Percentiles rank a stretch among this genome's conserved stretches.
Conservation (phyloP, 805 yeast genomes). For the Suhomyces vadensis region DNA sequence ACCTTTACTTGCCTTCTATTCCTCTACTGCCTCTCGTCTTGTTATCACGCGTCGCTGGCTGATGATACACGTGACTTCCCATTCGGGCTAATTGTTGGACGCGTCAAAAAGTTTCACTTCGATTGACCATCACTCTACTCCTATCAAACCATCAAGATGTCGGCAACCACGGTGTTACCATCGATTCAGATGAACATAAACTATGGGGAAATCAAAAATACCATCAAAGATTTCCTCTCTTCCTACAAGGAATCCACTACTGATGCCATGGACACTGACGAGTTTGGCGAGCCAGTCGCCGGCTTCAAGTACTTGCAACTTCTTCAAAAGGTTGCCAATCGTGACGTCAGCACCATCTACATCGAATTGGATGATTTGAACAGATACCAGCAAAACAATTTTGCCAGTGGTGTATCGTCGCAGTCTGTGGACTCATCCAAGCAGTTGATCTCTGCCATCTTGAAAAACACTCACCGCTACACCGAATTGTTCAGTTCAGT, state of each 20-base stretch:
- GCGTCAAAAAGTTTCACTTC: too few species aligned
- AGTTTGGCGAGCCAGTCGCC: conserved; percentile 8
- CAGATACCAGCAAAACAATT: conserved; percentile 56
- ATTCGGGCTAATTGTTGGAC: too few species aligned
- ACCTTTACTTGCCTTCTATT: too few species aligned
- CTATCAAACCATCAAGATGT: conserved; percentile 13
- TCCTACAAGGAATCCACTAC: conserved; percentile 55
- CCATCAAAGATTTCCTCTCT: conserved; percentile 63
- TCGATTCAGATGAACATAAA: conserved; percentile 71
- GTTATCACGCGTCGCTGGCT: too few species aligned
- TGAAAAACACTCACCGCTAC: conserved; percentile 76
- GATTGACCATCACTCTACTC: background rate
- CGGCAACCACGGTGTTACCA: conserved; percentile 46
- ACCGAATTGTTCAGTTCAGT: conserved; percentile 72
- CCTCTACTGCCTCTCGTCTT: too few species aligned
- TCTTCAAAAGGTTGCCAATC: conserved; percentile 79
- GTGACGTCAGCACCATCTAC: conserved; percentile 66
- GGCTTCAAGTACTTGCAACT: conserved; percentile 65
- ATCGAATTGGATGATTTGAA: conserved; percentile 85
- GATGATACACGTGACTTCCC: too few species aligned
- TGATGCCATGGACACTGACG: conserved; percentile 20
- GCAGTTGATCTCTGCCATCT: conserved; percentile 33
- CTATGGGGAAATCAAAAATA: conserved; percentile 61
- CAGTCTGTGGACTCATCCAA: conserved; percentile 41
- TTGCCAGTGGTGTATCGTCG: conserved; percentile 13